Evolutionary conservation across 768 basidiomycete species (phyloP).

Genomic region (Boletus vermiculosoides): DNA sequence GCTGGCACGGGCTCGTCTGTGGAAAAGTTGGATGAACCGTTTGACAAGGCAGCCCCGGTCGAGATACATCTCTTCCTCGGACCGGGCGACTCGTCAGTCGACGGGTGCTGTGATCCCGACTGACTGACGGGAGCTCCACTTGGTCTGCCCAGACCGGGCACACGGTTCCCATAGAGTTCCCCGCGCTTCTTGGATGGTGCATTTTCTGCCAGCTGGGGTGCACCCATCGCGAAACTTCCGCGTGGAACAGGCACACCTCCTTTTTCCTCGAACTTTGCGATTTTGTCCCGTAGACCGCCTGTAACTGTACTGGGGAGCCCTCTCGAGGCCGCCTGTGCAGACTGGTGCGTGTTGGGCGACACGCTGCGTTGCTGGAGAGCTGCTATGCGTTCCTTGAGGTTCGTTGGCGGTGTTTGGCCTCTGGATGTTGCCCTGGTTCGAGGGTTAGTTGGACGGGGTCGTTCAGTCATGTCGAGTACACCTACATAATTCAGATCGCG

Average conservation of each 20-base stretch:
- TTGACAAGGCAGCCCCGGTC: constrained; percentile 24
- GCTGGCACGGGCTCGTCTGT: constrained; percentile 26
- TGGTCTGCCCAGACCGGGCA: constrained; percentile 35
- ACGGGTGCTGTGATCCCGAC: constrained; percentile 17
- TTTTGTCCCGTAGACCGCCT: constrained; percentile 57
- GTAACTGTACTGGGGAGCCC: constrained; percentile 26
- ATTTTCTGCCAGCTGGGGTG: constrained; percentile 51
- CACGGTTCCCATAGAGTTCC: constrained; percentile 75
- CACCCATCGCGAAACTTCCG: constrained; percentile 68
- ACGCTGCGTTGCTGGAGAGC: constrained; percentile 63
- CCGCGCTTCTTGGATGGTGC: constrained; percentile 50
- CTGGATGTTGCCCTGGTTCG: constrained; percentile 27
- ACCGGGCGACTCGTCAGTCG: constrained; percentile 15
- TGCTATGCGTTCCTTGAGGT: constrained; percentile 82
- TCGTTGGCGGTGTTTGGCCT: constrained; percentile 36
- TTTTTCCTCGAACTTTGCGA: constrained; percentile 77
- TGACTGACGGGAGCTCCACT: not conserved
- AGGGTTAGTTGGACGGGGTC: constrained; percentile 16
- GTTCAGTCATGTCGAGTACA: not conserved
- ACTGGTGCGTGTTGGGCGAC: constrained; percentile 30
- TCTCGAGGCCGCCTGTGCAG: constrained; percentile 34
- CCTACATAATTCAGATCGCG: constrained; percentile 23
- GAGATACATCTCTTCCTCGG: constrained; percentile 33
- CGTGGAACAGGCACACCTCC: constrained; percentile 76
- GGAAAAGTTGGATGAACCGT: constrained; percentile 4